Percentiles rank a stretch among this genome's conserved stretches.
phyloP scores from a whole-genome alignment of 2,329 filamentous ascomycete genomes.

The Parascedosporium putredinis region DNA sequence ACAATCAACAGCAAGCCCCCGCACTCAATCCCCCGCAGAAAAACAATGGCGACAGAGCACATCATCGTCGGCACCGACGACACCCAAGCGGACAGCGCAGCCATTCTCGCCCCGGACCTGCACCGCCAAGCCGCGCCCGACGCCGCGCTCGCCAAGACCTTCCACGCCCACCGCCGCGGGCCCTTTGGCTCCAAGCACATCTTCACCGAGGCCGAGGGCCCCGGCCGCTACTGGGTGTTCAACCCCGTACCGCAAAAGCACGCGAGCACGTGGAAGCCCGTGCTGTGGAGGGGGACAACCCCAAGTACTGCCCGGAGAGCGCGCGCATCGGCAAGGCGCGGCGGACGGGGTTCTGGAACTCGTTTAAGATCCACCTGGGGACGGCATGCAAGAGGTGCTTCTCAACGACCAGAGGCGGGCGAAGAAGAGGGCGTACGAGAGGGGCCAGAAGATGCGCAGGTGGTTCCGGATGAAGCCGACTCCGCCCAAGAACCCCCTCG shows the following conservation, averaged over 20 bases:
- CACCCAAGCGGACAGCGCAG: background rate
- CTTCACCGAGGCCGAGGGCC: conserved; percentile 7
- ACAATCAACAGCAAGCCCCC: too few species aligned
- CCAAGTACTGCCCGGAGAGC: conserved; percentile 12
- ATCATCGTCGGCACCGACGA: too few species aligned
- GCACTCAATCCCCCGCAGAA: background rate
- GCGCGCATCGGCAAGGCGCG: conserved; percentile 8
- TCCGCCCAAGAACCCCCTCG: background rate
- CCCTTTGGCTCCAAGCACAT: conserved; percentile 12
- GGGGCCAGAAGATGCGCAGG: background rate
- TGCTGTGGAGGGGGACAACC: conserved; percentile 14
- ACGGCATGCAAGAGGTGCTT: conserved; percentile 11
- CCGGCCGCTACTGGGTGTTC: conserved; percentile 10
- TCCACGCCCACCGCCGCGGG: conserved; percentile 10
- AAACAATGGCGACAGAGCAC: too few species aligned
- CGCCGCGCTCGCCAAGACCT: conserved; percentile 1
- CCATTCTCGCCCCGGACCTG: background rate
- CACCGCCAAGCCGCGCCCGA: too few species aligned
- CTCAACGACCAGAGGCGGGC: conserved; percentile 7
- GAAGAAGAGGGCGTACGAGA: background rate
- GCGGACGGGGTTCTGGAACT: conserved; percentile 12
- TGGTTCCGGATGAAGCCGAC: conserved; percentile 1
- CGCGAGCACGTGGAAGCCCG: conserved; percentile 11
- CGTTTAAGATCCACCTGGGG: conserved; percentile 12
- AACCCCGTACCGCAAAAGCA: conserved; percentile 14